Conservation (phyloP, 2,329 filamentous ascomycete species). For the Byssoonygena ceratinophila region DNA sequence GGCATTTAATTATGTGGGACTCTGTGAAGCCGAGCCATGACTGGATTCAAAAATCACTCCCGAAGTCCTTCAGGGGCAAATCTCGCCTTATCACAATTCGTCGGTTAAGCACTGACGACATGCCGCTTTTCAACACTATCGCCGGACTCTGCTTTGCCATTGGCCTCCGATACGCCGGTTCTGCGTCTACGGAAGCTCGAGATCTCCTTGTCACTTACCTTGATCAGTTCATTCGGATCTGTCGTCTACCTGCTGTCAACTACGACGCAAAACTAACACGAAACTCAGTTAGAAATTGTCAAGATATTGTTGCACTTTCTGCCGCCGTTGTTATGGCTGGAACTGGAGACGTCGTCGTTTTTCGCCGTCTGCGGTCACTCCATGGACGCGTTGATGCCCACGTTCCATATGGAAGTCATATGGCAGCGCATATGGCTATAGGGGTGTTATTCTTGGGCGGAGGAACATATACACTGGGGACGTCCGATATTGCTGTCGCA, state of each 20-base stretch:
- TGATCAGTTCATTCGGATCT: conserved; percentile 73
- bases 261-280: conserved; percentile 81
- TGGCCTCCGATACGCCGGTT: conserved; percentile 63
- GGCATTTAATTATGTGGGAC: conserved; percentile 88
- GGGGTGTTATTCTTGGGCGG: conserved; percentile 85
- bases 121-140: conserved; percentile 87
- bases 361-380: conserved; percentile 73
- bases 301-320: conserved; percentile 74
- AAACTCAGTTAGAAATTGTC: conserved; percentile 77
- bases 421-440: conserved; percentile 84
- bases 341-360: conserved; percentile 75
- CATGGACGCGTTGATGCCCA: conserved; percentile 78
- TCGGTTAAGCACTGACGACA: conserved; percentile 64
- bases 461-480: conserved; percentile 83
- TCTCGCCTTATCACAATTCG: conserved; percentile 50
- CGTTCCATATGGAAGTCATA: conserved; percentile 83
- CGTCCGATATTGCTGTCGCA: conserved; percentile 75
- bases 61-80: conserved; percentile 54
- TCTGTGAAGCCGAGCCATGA: conserved; percentile 59
- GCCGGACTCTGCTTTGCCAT: conserved; percentile 73
- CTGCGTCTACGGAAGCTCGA: conserved; percentile 57
- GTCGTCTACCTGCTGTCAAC: conserved; percentile 49
- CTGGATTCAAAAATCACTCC: conserved; percentile 70
- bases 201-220: conserved; percentile 76
- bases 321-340: conserved; percentile 89